A percentile compares a stretch with the other conserved stretches of the same genome.
phyloP scores from a whole-genome alignment of 805 yeast species.

The Lachancea meyersii region DNA sequence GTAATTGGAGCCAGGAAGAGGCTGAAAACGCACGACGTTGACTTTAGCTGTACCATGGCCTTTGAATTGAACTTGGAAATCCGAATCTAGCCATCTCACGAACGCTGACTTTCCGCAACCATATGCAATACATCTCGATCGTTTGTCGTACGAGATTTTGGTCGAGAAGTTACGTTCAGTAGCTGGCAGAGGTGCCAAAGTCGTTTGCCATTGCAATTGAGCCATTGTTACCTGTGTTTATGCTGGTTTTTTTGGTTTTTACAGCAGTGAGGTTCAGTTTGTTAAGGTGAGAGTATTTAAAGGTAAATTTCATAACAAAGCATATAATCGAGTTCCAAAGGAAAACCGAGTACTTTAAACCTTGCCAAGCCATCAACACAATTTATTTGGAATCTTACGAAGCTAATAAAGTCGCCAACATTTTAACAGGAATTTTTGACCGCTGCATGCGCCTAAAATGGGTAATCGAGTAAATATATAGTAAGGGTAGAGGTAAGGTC shows the following conservation, averaged over 20 bases:
- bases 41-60: conserved; percentile 60
- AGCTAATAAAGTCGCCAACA: too few relatives aligned
- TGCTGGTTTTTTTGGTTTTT: neutral
- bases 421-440: too few relatives aligned
- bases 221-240: conserved; percentile 13
- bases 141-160: conserved; percentile 68
- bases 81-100: conserved; percentile 57
- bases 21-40: conserved; percentile 81
- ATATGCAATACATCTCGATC: conserved; percentile 68
- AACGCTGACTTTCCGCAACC: conserved; percentile 75
- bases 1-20: conserved; percentile 67
- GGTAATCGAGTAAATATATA: too few relatives aligned
- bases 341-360: too few relatives aligned
- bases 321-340: too few relatives aligned
- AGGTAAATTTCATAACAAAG: too few relatives aligned
- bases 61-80: conserved; percentile 57
- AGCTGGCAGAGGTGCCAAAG: conserved; percentile 72
- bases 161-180: conserved; percentile 65
- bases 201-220: conserved; percentile 25
- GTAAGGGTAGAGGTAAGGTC: too few relatives aligned
- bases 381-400: too few relatives aligned
- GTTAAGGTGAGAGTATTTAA: neutral
- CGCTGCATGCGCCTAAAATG: too few relatives aligned
- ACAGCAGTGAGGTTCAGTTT: neutral
- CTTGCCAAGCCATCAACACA: too few relatives aligned